Conservation (phyloP, 768 basidiomycete species). For the Tubosaeta sp. region DNA sequence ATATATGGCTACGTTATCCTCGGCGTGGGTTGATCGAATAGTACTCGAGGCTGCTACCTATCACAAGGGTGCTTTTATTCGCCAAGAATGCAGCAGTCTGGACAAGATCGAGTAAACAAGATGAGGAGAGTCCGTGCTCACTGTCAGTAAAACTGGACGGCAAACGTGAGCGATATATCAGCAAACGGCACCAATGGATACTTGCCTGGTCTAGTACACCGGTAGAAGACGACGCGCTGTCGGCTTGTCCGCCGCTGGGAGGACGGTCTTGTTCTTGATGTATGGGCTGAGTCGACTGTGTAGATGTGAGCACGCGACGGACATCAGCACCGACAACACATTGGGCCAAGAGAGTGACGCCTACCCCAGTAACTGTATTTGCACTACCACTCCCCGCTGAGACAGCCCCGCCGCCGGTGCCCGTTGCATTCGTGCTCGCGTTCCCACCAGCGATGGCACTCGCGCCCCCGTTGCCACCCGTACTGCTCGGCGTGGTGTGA, state of each 20-base stretch:
- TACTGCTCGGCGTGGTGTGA: slow-evolving; percentile 2
- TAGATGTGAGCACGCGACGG: not conserved
- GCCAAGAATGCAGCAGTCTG: not conserved
- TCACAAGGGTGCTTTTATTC: not conserved
- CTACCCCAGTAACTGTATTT: slow-evolving; percentile 24
- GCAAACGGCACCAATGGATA: not conserved
- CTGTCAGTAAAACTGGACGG: slow-evolving; percentile 23
- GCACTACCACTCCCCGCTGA: not conserved
- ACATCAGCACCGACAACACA: not conserved
- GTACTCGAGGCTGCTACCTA: not conserved
- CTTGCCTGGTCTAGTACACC: slow-evolving; percentile 25
- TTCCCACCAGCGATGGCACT: not conserved
- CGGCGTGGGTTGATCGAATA: not conserved
- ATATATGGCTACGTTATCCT: not conserved
- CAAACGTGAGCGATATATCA: not conserved
- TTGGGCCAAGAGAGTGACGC: not conserved
- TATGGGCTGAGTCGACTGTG: slow-evolving; percentile 23
- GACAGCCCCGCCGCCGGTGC: not conserved
- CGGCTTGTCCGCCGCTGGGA: slow-evolving; percentile 13
- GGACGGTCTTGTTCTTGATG: slow-evolving; percentile 26
- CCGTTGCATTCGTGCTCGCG: not conserved
- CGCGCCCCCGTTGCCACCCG: not conserved
- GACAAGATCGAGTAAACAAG: not conserved
- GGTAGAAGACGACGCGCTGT: slow-evolving; percentile 15
- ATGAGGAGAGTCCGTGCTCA: not conserved